Percentiles rank a stretch among this genome's conserved stretches.
Evolutionary conservation across 768 basidiomycete genomes (phyloP).

Genomic region (Suillus subluteus): DNA sequence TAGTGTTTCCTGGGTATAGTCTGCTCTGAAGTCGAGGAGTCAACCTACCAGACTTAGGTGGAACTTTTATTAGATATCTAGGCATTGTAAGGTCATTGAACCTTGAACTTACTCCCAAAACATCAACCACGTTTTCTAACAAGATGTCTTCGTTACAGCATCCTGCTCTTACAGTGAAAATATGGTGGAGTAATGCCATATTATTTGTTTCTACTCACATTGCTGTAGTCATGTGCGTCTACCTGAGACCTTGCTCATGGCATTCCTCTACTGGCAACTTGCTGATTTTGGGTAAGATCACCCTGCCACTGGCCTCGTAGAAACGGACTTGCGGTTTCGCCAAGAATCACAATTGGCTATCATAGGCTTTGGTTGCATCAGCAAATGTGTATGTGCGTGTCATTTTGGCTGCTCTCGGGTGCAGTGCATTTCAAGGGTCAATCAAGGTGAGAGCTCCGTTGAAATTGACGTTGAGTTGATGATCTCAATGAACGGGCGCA

Average conservation of each 20-base stretch:
- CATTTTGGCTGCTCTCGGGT: constrained; percentile 65
- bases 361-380: constrained; percentile 79
- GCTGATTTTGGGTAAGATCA: constrained; percentile 66
- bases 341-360: constrained; percentile 75
- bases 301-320: not conserved
- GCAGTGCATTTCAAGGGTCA: constrained; percentile 78
- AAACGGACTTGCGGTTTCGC: constrained; percentile 4
- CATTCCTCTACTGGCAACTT: constrained; percentile 66
- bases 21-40: not conserved
- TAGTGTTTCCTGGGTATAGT: not conserved
- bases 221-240: constrained; percentile 55
- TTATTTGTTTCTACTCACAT: constrained; percentile 64
- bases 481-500: constrained; percentile 19
- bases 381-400: constrained; percentile 59
- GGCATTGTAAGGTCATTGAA: not conserved
- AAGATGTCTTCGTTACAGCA: not conserved
- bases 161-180: constrained; percentile 26
- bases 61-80: not conserved
- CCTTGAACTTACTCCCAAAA: not conserved
- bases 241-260: constrained; percentile 57
- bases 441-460: constrained; percentile 59
- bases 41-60: not conserved
- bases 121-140: not conserved
- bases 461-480: not conserved
- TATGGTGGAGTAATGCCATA: constrained; percentile 67